Base-by-base conservation (phyloP, 108 stramenopile species). In the Phaeodactylum tricornutum region DNA sequence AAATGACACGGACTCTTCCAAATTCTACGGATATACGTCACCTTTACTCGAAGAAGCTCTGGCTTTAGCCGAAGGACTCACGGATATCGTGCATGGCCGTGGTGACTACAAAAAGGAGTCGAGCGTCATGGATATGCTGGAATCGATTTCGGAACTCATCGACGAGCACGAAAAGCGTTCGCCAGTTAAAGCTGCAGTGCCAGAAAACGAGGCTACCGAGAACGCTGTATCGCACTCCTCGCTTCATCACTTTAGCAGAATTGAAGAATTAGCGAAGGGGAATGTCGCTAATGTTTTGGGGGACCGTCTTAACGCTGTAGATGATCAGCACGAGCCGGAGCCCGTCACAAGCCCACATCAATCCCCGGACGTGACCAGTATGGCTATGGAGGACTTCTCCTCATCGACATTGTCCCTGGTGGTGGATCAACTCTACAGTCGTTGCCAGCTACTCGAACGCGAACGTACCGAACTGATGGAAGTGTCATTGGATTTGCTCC, bases 371-470 rank as follows among this genome's bases (percentile, higher is more conserved):
- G 33, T 34, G 14, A 11, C 33, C 11, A 5, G 6, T 5, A 5
- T 41, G 21, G 5, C 39, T 20, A 14, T n/a, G 6, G 21, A n/a
- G 21, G 21, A 41, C 39, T 4, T 20, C 5, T 11, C 39, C 5
- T 9, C 39, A 4, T 15, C 19, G 14, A 20, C 16, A 5, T 14
- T 52, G 32, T 4, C 34, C 9, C 3, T 55, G 27, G 39, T 55
- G 19, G 53, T 55, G n/a, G 53, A 55, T 19, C 53, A 55, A 23
- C 27, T 43, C 2, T 55, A 55, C 27, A 34, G 41, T 27, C 43
- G 53, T 30, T 55, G 53, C 24, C 53, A 55, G 16, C 6, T 43
- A 19, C 53, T 55, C 9, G 53, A 55, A 43, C 53, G 53, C 15
- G 53, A 55, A 29, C 42, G 53, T 7, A 16, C 26, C 12, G 53